These are phyloP conservation scores for Fomitopsis pulvina DNA, from an alignment of 768 basidiomycete species.

Conservation along the genomic window DNA sequence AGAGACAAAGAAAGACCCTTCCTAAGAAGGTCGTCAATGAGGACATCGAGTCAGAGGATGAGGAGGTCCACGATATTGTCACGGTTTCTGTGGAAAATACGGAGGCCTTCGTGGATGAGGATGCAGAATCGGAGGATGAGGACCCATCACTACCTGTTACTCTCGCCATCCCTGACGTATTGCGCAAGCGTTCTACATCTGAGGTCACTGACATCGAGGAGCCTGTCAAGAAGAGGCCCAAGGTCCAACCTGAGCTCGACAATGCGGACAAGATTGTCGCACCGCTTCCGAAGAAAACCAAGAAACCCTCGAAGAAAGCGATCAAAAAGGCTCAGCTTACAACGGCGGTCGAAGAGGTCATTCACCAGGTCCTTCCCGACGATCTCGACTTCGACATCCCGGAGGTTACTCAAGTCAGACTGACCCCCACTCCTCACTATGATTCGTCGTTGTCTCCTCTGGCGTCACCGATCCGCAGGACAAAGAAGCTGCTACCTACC, in stretches of 20 bases:
- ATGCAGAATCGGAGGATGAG: constrained; percentile 61
- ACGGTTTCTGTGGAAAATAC: neutral
- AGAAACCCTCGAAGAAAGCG: constrained; percentile 40
- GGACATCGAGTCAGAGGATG: constrained; percentile 55
- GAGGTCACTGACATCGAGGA: constrained; percentile 29
- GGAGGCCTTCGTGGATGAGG: constrained; percentile 8
- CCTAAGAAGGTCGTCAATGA: constrained; percentile 15
- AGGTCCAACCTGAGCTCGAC: constrained; percentile 12
- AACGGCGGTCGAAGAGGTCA: constrained; percentile 21
- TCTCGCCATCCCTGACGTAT: constrained; percentile 9
- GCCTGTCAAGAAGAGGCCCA: constrained; percentile 39
- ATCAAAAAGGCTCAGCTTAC: constrained; percentile 10
- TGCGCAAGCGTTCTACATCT: constrained; percentile 23
- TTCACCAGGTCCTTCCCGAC: constrained; percentile 48
- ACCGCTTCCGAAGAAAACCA: constrained; percentile 17
- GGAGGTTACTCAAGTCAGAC: constrained; percentile 41
- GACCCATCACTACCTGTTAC: constrained; percentile 27
- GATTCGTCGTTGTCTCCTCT: constrained; percentile 47
- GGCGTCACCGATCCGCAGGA: constrained; percentile 34
- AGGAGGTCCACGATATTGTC: constrained; percentile 26
- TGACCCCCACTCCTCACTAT: constrained; percentile 34
- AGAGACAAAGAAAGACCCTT: constrained; percentile 20
- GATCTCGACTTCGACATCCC: constrained; percentile 44
- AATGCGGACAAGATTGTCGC: constrained; percentile 10
- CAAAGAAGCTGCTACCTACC: constrained; percentile 29